These are phyloP conservation scores for Stipa capillata DNA, from an alignment of 176 grass and related monocot genomes.

Conservation along the genomic window DNA sequence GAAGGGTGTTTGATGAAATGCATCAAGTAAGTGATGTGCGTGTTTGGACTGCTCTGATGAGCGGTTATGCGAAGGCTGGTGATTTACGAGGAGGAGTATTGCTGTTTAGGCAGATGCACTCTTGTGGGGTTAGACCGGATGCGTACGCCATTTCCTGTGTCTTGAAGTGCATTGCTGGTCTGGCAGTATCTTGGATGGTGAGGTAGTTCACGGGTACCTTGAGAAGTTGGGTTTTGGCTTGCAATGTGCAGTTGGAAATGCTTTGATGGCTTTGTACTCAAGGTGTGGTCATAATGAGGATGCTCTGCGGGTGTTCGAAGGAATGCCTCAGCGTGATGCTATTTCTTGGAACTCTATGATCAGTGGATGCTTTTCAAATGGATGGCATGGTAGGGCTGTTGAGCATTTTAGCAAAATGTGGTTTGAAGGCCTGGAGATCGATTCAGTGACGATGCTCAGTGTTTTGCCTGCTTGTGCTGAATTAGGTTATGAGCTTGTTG, in stretches of 20 bases:
- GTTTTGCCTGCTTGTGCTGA: conserved; percentile 67
- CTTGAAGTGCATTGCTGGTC: conserved; percentile 59
- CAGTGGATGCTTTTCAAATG: conserved; percentile 59
- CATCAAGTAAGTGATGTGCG: conserved; percentile 21
- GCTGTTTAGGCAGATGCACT: conserved; percentile 57
- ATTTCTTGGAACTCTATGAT: conserved; percentile 88
- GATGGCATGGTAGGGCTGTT: conserved; percentile 34
- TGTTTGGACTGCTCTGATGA: conserved; percentile 66
- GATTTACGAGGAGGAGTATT: conserved; percentile 37
- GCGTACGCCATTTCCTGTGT: conserved; percentile 47
- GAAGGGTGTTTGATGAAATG: conserved; percentile 56
- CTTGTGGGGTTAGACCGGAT: conserved; percentile 37
- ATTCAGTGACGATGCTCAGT: conserved; percentile 55
- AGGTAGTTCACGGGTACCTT: conserved; percentile 49
- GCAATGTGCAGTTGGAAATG: conserved; percentile 57
- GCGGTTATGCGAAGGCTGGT: conserved; percentile 37
- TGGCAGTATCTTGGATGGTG: conserved; percentile 31
- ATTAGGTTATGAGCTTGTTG: conserved; percentile 34
- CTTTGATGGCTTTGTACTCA: conserved; percentile 58
- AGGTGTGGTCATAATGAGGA: conserved; percentile 39
- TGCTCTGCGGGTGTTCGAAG: conserved; percentile 45
- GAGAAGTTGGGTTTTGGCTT: conserved; percentile 51
- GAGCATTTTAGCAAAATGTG: conserved; percentile 48
- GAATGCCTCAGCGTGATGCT: conserved; percentile 50
- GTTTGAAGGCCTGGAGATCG: conserved; percentile 35